Conservation (phyloP, 164 flowering plant genomes). For the Magnolia kwangsiensis region DNA sequence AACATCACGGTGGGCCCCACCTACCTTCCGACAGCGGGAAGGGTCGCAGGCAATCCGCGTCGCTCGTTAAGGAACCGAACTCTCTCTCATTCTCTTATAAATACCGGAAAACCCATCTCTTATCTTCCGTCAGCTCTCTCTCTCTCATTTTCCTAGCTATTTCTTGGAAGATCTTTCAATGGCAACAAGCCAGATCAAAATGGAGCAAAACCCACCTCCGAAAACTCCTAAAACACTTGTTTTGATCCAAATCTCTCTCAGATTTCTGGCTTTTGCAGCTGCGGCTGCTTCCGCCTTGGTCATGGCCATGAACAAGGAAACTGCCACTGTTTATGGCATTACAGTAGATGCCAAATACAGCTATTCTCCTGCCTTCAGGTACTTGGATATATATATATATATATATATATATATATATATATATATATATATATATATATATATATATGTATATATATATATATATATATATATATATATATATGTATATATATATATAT, state of each 20-base stretch:
- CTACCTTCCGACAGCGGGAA: no score
- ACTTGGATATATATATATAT: no score
- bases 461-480: no score
- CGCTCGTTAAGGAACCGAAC: no score
- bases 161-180: constrained; percentile 8
- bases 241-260: constrained; percentile 30
- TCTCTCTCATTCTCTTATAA: no score
- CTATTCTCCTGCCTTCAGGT: constrained; percentile 48
- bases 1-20: no score
- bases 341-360: constrained; percentile 32
- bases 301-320: constrained; percentile 35
- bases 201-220: constrained; percentile 8
- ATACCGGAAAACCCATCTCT: not conserved
- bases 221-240: constrained; percentile 10
- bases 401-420: no score
- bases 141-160: not conserved
- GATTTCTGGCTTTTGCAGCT: constrained; percentile 34
- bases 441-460: no score
- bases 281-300: constrained; percentile 25
- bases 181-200: constrained; percentile 15
- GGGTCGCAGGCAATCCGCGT: no score
- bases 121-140: not conserved
- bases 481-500: no score
- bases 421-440: no score
- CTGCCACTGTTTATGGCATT: constrained; percentile 20